Evolutionary conservation across 2,329 filamentous ascomycete genomes (phyloP), one percentile per base, ranked within the genome.

Genomic region (Penicillium sp.): DNA sequence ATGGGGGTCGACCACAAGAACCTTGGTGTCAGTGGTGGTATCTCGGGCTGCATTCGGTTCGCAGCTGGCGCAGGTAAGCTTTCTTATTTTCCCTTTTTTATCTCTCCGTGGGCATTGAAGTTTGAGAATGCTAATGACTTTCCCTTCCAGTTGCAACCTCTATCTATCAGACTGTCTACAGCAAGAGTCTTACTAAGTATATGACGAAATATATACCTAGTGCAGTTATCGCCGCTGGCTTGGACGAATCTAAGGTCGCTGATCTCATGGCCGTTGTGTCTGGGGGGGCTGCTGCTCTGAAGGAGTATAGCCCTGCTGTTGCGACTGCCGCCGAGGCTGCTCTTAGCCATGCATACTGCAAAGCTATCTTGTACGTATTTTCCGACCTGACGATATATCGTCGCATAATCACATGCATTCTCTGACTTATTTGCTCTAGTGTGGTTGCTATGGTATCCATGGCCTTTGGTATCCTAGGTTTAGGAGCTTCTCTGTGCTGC

Each of bases 1-100:
- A 74, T 80, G 51, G 78, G 77, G n/a, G 76, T 78, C 2, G 71
- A 76, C 21, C 79, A 81, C 53, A 69, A 74, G 15, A 75, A 80
- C 42, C 68, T 80, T 0, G 78, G 78, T 12, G 72, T 77, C 12
- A 68, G 67, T 33, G 75, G 75, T 29, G 77, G 74, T 41, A 67
- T 78, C 9, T 68, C 70, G 4, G 76, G 76, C 18, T 71, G 76
- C 4, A 70, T 73, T 21, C 68, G 76, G 4, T 79, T 75, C 53
- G 73, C 74, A 3, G 75, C 73, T 37, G 75, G 75, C 20, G 66
- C 73, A 8, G 56, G 60, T 62, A 61, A 36, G 58, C 33, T 15
- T n/a, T n/a, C n/a, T n/a, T n/a, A n/a, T n/a, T n/a, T n/a, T n/a
- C n/a, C n/a, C 40, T 45, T 33, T 8, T 20, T 24, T 39, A 5